Base-by-base conservation (phyloP, 2,329 filamentous ascomycete genomes). In the Neofusicoccum cordaticola region DNA sequence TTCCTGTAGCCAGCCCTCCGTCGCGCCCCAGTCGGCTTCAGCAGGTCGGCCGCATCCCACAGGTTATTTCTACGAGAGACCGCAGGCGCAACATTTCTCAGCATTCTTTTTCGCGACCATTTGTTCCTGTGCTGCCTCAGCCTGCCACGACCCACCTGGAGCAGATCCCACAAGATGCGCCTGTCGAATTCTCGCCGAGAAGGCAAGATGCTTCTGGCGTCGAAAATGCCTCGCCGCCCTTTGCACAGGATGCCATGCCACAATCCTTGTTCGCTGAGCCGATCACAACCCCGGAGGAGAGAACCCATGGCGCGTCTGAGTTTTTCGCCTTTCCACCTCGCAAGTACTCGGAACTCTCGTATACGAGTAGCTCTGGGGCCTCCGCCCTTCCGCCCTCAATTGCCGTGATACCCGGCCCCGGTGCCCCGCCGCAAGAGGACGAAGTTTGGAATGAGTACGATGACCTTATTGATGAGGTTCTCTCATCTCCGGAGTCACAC, bases 361-460 rank as follows among this genome's bases (percentile, higher is more conserved):
- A 82, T 3, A 90, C 90, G 0, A 91, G 81, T 68, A 85, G 86
- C 70, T 92, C 90, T 2, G 87, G 86, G 0, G 77, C 84, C 13
- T 79, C 83, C 58, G 87, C 85, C 63, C 87, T 80, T 56, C 82
- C 83, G 12, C 84, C 85, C 5, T 86, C 88, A 3, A 90, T 88
- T 15, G 88, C 90, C 6, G 78, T 92, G 2, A 81, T 90, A 22
- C 90, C 90, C 0, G 79, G 81, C 2, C 82, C 86, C 1, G 82
- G 81, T 50, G 86, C 87, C 3, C 88, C 86, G 0, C 83, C 89
- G 3, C 86, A 81, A 0, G 91, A 96, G 68, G 94, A 97, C 70
- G 94, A 97, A 73, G 85, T 97, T 1, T 98, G 94, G 94, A 89
- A 93, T 60, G 94, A 96, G 77, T 97, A 96, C 73, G 89, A 98